Percentiles rank a stretch among this genome's conserved stretches.
These are phyloP conservation scores for Blastomyces gilchristii DNA, from an alignment of 2,329 filamentous ascomycete species.

Conservation along the genomic window DNA sequence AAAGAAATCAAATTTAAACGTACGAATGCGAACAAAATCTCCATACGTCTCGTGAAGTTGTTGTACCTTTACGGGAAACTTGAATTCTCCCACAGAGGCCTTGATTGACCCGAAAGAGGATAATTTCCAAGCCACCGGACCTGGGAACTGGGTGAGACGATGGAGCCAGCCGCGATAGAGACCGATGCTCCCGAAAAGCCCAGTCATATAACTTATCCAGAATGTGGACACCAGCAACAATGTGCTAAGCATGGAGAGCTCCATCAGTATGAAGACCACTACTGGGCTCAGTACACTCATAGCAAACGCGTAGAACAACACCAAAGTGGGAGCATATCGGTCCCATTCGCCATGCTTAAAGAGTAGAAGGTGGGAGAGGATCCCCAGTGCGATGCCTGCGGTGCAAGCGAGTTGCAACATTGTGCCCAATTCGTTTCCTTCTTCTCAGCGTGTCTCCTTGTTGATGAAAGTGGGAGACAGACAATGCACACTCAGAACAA, in stretches of 20 bases:
- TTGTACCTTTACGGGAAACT: constrained; percentile 12
- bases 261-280: not conserved
- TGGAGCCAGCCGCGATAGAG: constrained; percentile 22
- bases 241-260: not conserved
- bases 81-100: constrained; percentile 13
- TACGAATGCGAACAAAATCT: constrained; percentile 20
- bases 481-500: not conserved
- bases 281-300: not conserved
- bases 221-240: not conserved
- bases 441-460: not conserved
- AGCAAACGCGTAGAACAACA: not conserved
- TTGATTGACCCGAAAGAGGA: constrained; percentile 16
- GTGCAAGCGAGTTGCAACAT: not conserved
- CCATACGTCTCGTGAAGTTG: constrained; percentile 20
- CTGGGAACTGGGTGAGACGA: constrained; percentile 19
- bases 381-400: not conserved
- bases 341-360: constrained; percentile 5
- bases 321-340: not conserved
- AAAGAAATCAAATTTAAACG: not conserved
- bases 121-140: constrained; percentile 17
- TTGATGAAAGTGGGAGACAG: not conserved
- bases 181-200: constrained; percentile 16
- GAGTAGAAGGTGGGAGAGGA: not conserved
- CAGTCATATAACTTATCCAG: constrained; percentile 3
- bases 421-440: not conserved